Base-by-base conservation (phyloP, 148 eudicot species). In the Dysphania ambrosioides region DNA sequence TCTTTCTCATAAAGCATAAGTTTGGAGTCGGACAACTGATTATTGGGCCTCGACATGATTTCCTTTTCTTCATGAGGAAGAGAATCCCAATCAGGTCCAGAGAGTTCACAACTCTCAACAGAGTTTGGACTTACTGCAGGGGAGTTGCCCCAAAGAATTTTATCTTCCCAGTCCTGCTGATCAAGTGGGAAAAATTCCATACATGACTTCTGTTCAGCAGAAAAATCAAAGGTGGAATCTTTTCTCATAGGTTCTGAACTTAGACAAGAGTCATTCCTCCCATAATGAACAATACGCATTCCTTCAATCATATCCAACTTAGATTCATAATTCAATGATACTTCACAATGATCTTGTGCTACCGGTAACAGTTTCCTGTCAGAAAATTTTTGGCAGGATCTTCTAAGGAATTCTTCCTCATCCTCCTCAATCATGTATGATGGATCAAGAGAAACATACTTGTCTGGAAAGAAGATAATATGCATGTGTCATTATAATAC, bases 161-260 rank as follows among this genome's bases (percentile, higher is more conserved):
- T 70, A 44, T 90, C 88, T 83, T 95, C 99, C 99, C 99, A 95
- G 78, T 90, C 90, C 70, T 87, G 87, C 81, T 92, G 97, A 82
- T 95, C 97, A 79, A 95, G 91, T 72, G 91, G 86, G 78, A 85
- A 84, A 74, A 86, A 87, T 66, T 85, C 82, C 65, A 81, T 64
- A 53, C 77, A 67, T 15, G 87, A 71, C 70, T 76, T 74, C 84
- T 81, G 75, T 40, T 86, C 87, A 4, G 73, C 58, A 81, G 79
- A 82, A 41, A 80, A 63, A 74, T 83, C 81, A 71, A 80, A 36
- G 21, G 76, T 56, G 2, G 56, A 44, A 71, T 86, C 82, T 58
- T 64, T 81, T 72, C 83, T 88, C 89, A 95, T 83, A 75, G 94
- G 94, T 81, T 85, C 90, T 70, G 87, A 85, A 82, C 78, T 77